Evolutionary conservation across 495 filamentous ascomycete species (phyloP).

Genomic region (Ramalina intermedia): DNA sequence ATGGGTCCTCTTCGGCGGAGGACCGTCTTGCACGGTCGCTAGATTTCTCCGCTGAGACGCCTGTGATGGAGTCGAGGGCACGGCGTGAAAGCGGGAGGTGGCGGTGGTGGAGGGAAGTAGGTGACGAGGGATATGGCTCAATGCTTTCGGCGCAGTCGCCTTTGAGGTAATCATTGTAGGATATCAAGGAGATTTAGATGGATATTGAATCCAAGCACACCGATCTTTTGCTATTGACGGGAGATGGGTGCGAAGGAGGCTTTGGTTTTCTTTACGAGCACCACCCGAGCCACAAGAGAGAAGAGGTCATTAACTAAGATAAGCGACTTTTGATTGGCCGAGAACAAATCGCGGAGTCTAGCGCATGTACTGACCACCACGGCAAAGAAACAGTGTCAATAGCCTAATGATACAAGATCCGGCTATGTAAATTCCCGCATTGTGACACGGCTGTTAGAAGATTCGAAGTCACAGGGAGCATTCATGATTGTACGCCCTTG

Average conservation of each 20-base stretch:
- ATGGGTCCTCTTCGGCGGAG: slow-evolving; percentile 51
- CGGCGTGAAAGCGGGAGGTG: slow-evolving; percentile 19
- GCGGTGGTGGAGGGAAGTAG: slow-evolving; percentile 33
- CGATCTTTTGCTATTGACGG: background rate
- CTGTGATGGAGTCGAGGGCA: slow-evolving; percentile 16
- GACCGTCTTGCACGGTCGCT: slow-evolving; percentile 78
- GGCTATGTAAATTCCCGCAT: too few species aligned
- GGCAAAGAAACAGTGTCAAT: too few species aligned
- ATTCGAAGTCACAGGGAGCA: too few species aligned
- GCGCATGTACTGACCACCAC: background rate
- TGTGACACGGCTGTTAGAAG: too few species aligned
- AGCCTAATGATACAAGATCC: too few species aligned
- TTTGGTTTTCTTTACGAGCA: too few species aligned
- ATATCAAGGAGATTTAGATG: background rate
- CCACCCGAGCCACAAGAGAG: background rate
- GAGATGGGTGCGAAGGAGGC: background rate
- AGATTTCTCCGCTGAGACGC: slow-evolving; percentile 47
- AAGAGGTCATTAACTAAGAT: slow-evolving; percentile 7
- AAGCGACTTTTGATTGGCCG: slow-evolving; percentile 8
- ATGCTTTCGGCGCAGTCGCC: slow-evolving; percentile 26
- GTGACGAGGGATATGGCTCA: slow-evolving; percentile 38
- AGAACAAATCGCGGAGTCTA: background rate
- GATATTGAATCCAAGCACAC: background rate
- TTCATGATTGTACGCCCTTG: too few species aligned
- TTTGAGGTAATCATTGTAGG: slow-evolving; percentile 5